Conservation (phyloP, 768 basidiomycete genomes). For the Collybia mongolica region DNA sequence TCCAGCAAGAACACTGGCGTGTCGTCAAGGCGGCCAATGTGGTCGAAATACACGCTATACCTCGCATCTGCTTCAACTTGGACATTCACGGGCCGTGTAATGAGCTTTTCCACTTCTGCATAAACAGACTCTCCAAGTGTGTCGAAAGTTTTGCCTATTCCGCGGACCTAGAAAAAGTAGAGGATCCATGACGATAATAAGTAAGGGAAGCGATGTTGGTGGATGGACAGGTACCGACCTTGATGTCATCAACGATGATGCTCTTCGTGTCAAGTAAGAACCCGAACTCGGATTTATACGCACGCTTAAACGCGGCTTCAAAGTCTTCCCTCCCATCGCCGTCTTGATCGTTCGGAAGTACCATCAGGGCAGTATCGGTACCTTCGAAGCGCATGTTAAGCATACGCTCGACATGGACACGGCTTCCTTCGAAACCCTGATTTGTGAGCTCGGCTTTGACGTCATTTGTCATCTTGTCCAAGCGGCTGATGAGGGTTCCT, state of each 20-base stretch:
- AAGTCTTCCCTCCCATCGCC: slow-evolving; percentile 69
- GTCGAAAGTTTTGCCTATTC: slow-evolving; percentile 89
- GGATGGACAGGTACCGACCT: slow-evolving; percentile 40
- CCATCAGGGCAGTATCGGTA: slow-evolving; percentile 91
- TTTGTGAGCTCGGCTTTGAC: slow-evolving; percentile 66
- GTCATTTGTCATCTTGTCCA: slow-evolving; percentile 64
- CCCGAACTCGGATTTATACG: slow-evolving; percentile 87
- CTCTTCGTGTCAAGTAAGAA: slow-evolving; percentile 84
- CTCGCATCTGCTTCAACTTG: slow-evolving; percentile 46
- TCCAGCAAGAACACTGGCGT: slow-evolving; percentile 81
- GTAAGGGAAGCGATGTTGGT: neutral
- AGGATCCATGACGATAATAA: neutral
- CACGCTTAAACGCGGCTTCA: slow-evolving; percentile 73
- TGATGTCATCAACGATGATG: slow-evolving; percentile 89
- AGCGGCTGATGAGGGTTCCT: slow-evolving; percentile 52
- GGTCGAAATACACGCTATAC: slow-evolving; percentile 81
- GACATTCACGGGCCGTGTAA: slow-evolving; percentile 36
- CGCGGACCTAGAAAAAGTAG: slow-evolving; percentile 58
- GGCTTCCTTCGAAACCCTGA: slow-evolving; percentile 78
- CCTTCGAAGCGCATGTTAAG: slow-evolving; percentile 93
- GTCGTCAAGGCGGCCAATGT: slow-evolving; percentile 68
- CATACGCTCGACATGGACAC: slow-evolving; percentile 78
- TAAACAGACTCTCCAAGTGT: slow-evolving; percentile 78
- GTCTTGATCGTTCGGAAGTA: slow-evolving; percentile 48
- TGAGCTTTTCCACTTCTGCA: slow-evolving; percentile 61